Evolutionary conservation across 1,284 basidiomycete genomes (phyloP), one percentile per base, ranked within the genome.

Genomic region (Cerrena zonata): DNA sequence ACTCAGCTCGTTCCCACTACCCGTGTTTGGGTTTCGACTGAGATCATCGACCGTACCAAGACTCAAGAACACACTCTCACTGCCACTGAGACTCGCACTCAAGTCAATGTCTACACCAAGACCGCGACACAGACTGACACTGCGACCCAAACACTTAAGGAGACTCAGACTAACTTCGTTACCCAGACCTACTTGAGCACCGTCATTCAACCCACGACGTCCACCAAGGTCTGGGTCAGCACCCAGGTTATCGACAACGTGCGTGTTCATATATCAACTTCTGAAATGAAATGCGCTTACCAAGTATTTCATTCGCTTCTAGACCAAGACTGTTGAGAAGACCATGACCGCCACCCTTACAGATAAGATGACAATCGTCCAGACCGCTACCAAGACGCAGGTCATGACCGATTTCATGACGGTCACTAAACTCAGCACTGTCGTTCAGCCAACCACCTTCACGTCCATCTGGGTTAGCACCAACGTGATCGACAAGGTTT

Each of bases 181-280:
- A 65, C 61, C n/a, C 42, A 55, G 45, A 65, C 65, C 13, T 49
- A 59, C 40, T 41, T 65, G 51, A 64, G 61, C 62, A 65, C 64
- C 13, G 47, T 60, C 52, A 51, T 65, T 36, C 56, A 62, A 47
- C 62, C 64, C 41, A 84, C 81, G 12, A 84, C 82, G 15, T 82
- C 74, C 63, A 69, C 71, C 54, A 76, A 66, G 45, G 69, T 76
- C 42, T 80, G 70, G 64, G 75, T 82, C 48, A 73, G 69, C 61
- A 84, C 82, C 12, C 56, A 75, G 53, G 74, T 83, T 62, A 78
- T 82, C 53, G 77, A 86, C 65, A 80, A 82, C 61, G 79, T 80
- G 53, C n/a, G n/a, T 61, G 72, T 61, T 22, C 30, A 34, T n/a
- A n/a, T n/a, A n/a, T n/a, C n/a, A 36, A 18, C 23, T 47, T 36